Base-by-base conservation (phyloP, 2,329 filamentous ascomycete species). In the Remersonia thermophila region DNA sequence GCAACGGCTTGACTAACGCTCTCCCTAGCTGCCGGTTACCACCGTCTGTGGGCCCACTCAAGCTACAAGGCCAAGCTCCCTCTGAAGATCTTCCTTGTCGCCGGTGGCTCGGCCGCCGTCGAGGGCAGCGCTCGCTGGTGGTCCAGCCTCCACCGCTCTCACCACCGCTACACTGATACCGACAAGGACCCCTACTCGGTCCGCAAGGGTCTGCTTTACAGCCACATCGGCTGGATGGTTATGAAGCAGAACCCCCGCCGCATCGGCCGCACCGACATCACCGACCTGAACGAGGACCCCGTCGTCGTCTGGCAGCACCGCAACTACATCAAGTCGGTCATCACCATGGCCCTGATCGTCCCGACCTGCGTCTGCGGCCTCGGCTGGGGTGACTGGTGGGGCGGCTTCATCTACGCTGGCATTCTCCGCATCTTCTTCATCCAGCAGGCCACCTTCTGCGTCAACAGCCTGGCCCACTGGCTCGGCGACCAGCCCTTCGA, bases 161-260 rank as follows among this genome's bases (percentile, higher is more conserved):
- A 93, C 60, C 84, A 93, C 69, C 75, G 85, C 52, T 93, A 91
- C 60, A 93, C 85, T 65, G 85, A 93, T 56, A 93, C 84, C 53
- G 82, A 87, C 27, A 91, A 91, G 68, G 84, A 93, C 50, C 85
- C 84, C 33, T 93, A 93, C 68, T 87, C 82, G 16, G 84, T 93
- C 50, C 79, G 83, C 63, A 93, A 93, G 69, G 84, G 84, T 49
- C 71, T 91, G 33, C 62, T 85, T 48, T 89, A 87, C 71, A 85
- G 75, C 36, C 80, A 85, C 64, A 66, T 93, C 39, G 84, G 84
- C 52, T 93, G 84, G 84, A 91, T 93, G 83, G 62, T 93, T 53
- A 77, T 93, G 71, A 89, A 89, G 71, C 84, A 93, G 66, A 89
- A 93, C 66, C 83, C 83, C 47, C 89, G 89, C 71, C 73, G 80